Base-by-base conservation (phyloP, 169 alveolate genomes). In the Plasmodium billcollinsi region DNA sequence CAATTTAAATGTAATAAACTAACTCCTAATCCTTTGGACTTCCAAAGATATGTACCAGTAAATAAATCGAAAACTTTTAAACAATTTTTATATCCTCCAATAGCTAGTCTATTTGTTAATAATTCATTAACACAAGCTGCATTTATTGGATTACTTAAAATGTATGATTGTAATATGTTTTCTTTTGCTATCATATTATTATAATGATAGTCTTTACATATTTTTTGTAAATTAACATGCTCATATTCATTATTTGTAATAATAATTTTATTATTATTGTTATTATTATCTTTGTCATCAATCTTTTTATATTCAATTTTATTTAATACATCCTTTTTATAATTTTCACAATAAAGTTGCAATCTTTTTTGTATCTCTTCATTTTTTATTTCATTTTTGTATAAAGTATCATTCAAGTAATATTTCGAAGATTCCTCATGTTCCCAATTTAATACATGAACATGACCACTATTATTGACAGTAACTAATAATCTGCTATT, bases 31-130 rank as follows among this genome's bases (percentile, higher is more conserved):
- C 33, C 33, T 74, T 90, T 94, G 4, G 95, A 91, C 26, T 65
- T 92, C 96, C 96, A 94, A 2, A 94, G 74, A 45, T 92, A 89
- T 15, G 18, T 71, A 14, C 94, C 96, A 1, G 94, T 58, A 85
- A 63, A 89, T 52, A 94, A 39, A 62, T 94, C 96, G 56, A 94
- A 80, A 47, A 94, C 69, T 47, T 89, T 70, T 50, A 94, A 94
- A 15, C 92, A 74, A n/a, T 70, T 67, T 71, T 83, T 85, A 21
- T 74, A 89, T 2, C 96, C 95, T 2, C 94, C 96, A 21, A 94
- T 62, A 45, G 92, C 92, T 20, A 94, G 67, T 65, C 96, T 33
- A 62, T 94, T 91, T 43, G 91, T 80, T 86, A 94, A 43, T 67
- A 94, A 45, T 21, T 90, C 80, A 74, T 92, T 91, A 33, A 70